Evolutionary conservation across 1,284 basidiomycete genomes (phyloP), one percentile per base, ranked within the genome.

Genomic region (Termitomyces sp.): DNA sequence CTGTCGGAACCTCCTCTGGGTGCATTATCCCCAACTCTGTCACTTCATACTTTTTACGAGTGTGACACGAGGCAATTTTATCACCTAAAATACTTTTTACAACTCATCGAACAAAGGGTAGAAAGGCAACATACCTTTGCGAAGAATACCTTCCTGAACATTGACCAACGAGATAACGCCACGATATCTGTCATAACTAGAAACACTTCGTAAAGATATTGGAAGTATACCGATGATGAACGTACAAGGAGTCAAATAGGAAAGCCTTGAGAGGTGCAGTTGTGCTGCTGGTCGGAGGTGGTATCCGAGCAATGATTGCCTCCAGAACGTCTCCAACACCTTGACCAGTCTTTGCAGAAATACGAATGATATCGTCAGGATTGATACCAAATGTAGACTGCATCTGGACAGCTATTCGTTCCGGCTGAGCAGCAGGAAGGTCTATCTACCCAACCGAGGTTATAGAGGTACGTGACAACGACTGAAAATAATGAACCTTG

Each of bases 161-260:
- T 84, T 90, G 21, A 98, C 81, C 16, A 99, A 74, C 5, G 93
- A 97, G 44, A 99, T 93, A 18, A 99, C 97, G 14, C 97, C 97
- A 52, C 94, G 83, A 72, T 95, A 99, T 59, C 91, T 84, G 69
- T 99, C 97, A 68, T 97, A 98, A 64, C 93, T 97, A 59, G 52
- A 45, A 16, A 30, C 7, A n/a, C 19, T 39, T 21, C 16, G 24
- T 50, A 1, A 46, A 40, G 39, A 39, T 14, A 52, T 19, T 53
- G 59, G 21, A 21, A 56, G 51, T 34, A 39, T 37, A 35, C 45
- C 21, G 34, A n/a, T 14, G 18, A 49, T 33, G 24, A 35, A 73
- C 86, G 67, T 60, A 93, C 90, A 86, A 81, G 8, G 92, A 94
- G 68, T 99, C 97, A 62, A 99, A 98, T 24, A 97, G 77, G 53